Evolutionary conservation across 805 yeast species (phyloP), one percentile per base, ranked within the genome.

Genomic region (Scheffersomyces amazonensis): DNA sequence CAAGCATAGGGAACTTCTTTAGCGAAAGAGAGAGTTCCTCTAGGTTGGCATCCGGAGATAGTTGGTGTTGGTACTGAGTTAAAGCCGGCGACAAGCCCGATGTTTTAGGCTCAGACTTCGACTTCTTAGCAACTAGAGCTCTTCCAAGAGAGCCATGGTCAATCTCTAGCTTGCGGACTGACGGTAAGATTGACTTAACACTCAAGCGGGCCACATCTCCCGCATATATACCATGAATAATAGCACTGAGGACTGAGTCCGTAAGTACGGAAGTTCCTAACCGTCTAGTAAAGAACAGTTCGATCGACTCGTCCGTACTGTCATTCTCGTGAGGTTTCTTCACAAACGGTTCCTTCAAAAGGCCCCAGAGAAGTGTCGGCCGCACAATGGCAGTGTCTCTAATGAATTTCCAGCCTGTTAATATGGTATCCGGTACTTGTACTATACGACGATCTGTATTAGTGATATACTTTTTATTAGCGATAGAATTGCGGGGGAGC

Each of bases 171-270:
- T 75, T 64, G 33, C 71, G 78, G 47, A 87, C 50, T 8, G 60
- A 50, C 3, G 81, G 80, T 44, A 87, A 54, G 0, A 87, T 69
- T 3, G 84, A 69, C 16, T 75, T 62, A 0, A 83, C 79, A 64
- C 96, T 85, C 34, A 91, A 60, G 39, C 75, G 66, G 5, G 70
- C 52, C 2, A 80, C 71, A 58, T 90, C 95, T 1, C 73, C 73
- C 1, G 95, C 96, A 58, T 89, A 91, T 1, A 93, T 80, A 0
- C 99, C 99, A 53, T 89, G 88, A 56, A 84, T 69, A 3, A 89
- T 63, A 0, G 96, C 98, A 59, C 96, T 85, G 16, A 85, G 62
- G 11, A 91, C 61, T 35, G 86, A 81, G 40, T 63, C 64, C 3
- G 74, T 66, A 4, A 83, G 59, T 2, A 66, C 37, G 7, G 68